Conservation (phyloP, 2,329 filamentous ascomycete species). For the Colletotrichum karsti region DNA sequence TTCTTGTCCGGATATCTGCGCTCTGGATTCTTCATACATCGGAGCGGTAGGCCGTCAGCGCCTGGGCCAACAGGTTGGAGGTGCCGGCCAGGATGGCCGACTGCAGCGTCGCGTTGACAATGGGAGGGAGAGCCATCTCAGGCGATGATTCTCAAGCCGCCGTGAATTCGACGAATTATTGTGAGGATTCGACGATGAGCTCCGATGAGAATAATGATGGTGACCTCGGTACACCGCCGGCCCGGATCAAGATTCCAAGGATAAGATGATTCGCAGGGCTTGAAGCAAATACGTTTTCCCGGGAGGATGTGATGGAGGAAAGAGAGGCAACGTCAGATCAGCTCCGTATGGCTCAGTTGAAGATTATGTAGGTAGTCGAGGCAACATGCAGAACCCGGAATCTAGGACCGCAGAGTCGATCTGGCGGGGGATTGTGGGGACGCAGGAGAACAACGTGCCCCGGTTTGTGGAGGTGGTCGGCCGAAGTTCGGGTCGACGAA, state of each 20-base stretch:
- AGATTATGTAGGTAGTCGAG: neutral
- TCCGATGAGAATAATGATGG: too few relatives aligned
- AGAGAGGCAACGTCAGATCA: neutral
- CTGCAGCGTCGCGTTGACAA: conserved; percentile 71
- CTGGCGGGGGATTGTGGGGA: conserved; percentile 16
- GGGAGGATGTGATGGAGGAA: neutral
- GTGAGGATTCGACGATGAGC: too few relatives aligned
- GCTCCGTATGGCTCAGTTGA: neutral
- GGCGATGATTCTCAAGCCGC: neutral
- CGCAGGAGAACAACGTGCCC: neutral
- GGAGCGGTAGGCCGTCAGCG: conserved; percentile 68
- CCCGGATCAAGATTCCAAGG: neutral
- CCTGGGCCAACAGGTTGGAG: conserved; percentile 79
- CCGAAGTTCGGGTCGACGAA: conserved; percentile 18
- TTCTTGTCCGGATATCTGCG: neutral
- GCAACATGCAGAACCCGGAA: neutral
- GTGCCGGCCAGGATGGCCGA: conserved; percentile 70
- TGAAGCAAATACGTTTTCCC: neutral
- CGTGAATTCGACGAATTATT: too few relatives aligned
- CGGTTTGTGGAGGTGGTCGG: conserved; percentile 23
- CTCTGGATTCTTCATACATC: conserved; percentile 53
- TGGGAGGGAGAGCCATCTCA: conserved; percentile 52
- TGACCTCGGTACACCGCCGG: neutral
- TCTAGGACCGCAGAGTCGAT: conserved; percentile 8
- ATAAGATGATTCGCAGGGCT: neutral